Evolutionary conservation across 2,329 filamentous ascomycete species (phyloP).

Genomic region (Monosporascus sp.): DNA sequence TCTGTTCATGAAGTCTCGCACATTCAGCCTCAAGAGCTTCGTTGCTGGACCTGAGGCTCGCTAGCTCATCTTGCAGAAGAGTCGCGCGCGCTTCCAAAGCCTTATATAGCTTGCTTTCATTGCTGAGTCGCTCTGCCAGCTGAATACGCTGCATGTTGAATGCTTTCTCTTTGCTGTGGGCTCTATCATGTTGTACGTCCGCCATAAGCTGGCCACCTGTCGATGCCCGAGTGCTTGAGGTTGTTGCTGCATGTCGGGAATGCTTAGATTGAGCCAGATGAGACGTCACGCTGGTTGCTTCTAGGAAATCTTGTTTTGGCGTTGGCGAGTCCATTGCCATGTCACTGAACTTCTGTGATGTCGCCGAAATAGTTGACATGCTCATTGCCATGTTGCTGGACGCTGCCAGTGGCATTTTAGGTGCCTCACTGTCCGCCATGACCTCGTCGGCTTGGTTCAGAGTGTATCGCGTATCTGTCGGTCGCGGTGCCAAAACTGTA

Average conservation of each 20-base stretch:
- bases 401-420: constrained; percentile 4
- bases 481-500: not conserved
- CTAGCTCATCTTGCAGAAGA: constrained; percentile 2
- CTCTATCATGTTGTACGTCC: not conserved
- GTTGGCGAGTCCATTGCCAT: not conserved
- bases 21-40: constrained; percentile 4
- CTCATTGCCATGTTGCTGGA: constrained; percentile 6
- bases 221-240: not conserved
- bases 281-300: not conserved
- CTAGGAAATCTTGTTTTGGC: not conserved
- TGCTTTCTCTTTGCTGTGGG: not conserved
- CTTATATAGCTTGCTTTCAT: constrained; percentile 2
- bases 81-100: constrained; percentile 3
- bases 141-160: constrained; percentile 6
- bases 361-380: constrained; percentile 4
- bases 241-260: not conserved
- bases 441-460: not conserved
- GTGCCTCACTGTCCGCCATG: not conserved
- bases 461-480: not conserved
- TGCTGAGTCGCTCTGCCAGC: constrained; percentile 5
- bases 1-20: constrained; percentile 1
- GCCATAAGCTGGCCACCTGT: not conserved
- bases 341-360: not conserved
- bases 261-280: not conserved
- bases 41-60: constrained; percentile 2